Evolutionary conservation across 148 eudicot genomes (phyloP).

Genomic region (Silene uniflora): DNA sequence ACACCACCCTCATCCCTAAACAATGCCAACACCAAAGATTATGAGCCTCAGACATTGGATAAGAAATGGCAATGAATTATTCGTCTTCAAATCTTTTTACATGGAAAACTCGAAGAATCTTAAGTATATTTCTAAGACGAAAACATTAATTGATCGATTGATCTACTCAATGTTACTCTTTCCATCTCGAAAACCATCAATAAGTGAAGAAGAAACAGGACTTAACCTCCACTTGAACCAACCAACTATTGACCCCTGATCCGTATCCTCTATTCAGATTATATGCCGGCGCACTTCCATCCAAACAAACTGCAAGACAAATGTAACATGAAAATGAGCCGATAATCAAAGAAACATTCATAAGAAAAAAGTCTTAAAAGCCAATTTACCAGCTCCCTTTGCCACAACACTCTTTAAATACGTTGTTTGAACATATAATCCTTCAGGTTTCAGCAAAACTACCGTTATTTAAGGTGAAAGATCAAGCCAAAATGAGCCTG

Average conservation of each 20-base stretch:
- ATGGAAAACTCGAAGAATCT: too few relatives aligned
- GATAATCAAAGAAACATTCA: neutral
- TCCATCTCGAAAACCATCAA: neutral
- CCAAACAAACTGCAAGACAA: constrained; percentile 53
- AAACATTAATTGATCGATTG: too few relatives aligned
- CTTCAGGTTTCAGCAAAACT: constrained; percentile 24
- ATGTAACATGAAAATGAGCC: constrained; percentile 5
- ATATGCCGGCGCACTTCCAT: constrained; percentile 70
- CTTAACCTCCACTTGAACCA: constrained; percentile 59
- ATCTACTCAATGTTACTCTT: neutral
- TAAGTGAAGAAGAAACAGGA: neutral
- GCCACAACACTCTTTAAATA: constrained; percentile 41
- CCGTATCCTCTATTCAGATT: constrained; percentile 59
- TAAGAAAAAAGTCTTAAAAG: neutral
- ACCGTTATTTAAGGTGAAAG: too few relatives aligned
- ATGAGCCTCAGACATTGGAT: neutral
- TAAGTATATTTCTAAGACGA: too few relatives aligned
- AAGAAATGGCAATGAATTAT: neutral
- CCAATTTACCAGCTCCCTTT: constrained; percentile 56
- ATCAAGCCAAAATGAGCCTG: too few relatives aligned
- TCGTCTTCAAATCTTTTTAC: neutral
- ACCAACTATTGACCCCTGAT: constrained; percentile 50
- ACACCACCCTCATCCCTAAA: constrained; percentile 95
- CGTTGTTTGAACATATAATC: constrained; percentile 44
- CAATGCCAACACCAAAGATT: constrained; percentile 2